Conservation (phyloP, 345 rosid species). For the Bretschneidera sinensis region DNA sequence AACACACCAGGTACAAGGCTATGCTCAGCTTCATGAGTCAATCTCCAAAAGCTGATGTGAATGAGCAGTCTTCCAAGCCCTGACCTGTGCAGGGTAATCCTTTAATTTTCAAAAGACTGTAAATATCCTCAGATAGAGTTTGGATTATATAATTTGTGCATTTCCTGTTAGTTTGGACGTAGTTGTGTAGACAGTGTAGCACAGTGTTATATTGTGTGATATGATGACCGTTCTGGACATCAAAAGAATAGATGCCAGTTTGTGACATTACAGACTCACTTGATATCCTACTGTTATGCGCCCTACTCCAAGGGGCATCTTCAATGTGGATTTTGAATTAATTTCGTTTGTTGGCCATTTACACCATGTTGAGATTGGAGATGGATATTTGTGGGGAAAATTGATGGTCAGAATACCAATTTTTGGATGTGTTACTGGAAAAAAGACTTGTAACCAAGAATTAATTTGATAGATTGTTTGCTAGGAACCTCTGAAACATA, state of each 20-base stretch:
- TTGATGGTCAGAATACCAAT: too few relatives aligned
- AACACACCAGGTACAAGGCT: conserved; percentile 34
- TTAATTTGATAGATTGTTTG: too few relatives aligned
- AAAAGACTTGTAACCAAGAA: too few relatives aligned
- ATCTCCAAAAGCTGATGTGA: conserved; percentile 12
- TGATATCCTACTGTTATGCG: too few relatives aligned
- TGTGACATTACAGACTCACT: too few relatives aligned
- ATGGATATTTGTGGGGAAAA: too few relatives aligned
- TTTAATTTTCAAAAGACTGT: conserved; percentile 9
- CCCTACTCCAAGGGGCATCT: too few relatives aligned
- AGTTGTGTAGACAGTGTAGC: conserved; percentile 1
- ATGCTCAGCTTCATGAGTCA: conserved; percentile 32
- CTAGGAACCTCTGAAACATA: too few relatives aligned
- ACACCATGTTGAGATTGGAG: too few relatives aligned
- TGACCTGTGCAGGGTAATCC: conserved; percentile 1
- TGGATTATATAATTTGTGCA: conserved; percentile 1
- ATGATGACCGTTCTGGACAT: conserved; percentile 1
- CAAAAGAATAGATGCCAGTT: conserved; percentile 1
- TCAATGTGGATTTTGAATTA: too few relatives aligned
- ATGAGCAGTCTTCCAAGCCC: conserved; percentile 7
- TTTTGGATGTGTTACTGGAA: too few relatives aligned
- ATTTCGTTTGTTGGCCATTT: too few relatives aligned
- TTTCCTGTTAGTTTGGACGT: neutral
- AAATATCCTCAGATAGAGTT: conserved; percentile 10
- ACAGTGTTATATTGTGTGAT: neutral